Evolutionary conservation across 1,139 yeast species (phyloP).

Genomic region (Suzukiozyma palmioleophila): DNA sequence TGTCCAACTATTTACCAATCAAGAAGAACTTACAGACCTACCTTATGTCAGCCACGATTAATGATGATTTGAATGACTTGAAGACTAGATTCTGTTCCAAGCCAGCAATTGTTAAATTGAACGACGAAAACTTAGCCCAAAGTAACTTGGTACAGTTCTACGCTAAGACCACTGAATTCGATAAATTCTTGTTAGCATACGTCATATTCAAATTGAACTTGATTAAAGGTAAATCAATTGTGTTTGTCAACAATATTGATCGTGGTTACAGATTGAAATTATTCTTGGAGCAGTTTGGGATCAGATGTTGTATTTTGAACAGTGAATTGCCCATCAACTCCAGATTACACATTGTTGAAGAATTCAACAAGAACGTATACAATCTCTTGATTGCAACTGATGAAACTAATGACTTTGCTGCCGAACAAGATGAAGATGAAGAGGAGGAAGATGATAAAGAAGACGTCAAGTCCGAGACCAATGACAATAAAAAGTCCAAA

Average conservation of each 20-base stretch:
- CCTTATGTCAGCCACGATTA: slow-evolving; percentile 94
- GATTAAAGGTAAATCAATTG: slow-evolving; percentile 85
- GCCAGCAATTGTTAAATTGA: slow-evolving; percentile 79
- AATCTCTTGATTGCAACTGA: slow-evolving; percentile 91
- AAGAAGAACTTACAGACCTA: slow-evolving; percentile 81
- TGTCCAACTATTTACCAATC: slow-evolving; percentile 62
- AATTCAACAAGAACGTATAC: slow-evolving; percentile 87
- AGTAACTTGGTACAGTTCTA: slow-evolving; percentile 74
- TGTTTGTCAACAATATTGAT: slow-evolving; percentile 91
- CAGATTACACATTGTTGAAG: slow-evolving; percentile 90
- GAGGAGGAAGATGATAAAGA: slow-evolving; percentile 33
- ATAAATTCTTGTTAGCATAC: slow-evolving; percentile 84
- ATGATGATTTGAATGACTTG: slow-evolving; percentile 76
- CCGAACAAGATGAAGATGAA: slow-evolving; percentile 48
- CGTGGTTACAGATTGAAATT: slow-evolving; percentile 91
- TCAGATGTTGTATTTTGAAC: slow-evolving; percentile 81
- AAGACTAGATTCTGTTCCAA: slow-evolving; percentile 76
- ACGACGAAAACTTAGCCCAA: slow-evolving; percentile 56
- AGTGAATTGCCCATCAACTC: slow-evolving; percentile 93
- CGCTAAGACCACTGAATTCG: slow-evolving; percentile 83
- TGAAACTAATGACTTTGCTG: slow-evolving; percentile 59
- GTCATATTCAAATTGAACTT: slow-evolving; percentile 86
- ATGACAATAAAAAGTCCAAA: slow-evolving; percentile 14
- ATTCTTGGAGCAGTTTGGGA: slow-evolving; percentile 92
- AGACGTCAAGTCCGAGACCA: slow-evolving; percentile 30